These are phyloP conservation scores for Pontederia paniculata DNA, from an alignment of 176 grass and related monocot species.

Conservation along the genomic window DNA sequence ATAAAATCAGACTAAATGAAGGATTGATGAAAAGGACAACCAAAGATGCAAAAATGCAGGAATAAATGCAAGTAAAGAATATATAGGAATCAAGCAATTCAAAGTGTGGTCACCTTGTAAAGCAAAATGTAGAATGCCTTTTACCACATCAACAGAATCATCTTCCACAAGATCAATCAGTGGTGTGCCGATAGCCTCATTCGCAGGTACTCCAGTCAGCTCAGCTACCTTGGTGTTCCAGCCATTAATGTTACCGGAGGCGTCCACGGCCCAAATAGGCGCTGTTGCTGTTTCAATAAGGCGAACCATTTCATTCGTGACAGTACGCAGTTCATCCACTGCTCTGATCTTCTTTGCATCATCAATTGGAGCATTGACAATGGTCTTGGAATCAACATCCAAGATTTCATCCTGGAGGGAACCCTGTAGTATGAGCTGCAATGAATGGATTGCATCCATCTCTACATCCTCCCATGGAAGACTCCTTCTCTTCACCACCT, in stretches of 20 bases:
- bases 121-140: slow-evolving; percentile 45
- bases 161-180: slow-evolving; percentile 52
- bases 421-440: slow-evolving; percentile 83
- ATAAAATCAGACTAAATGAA: background rate
- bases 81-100: slow-evolving; percentile 1
- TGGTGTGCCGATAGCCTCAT: slow-evolving; percentile 71
- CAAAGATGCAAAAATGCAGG: background rate
- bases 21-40: slow-evolving; percentile 9
- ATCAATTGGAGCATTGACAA: slow-evolving; percentile 57
- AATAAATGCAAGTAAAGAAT: slow-evolving; percentile 4
- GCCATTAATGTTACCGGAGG: slow-evolving; percentile 57
- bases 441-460: slow-evolving; percentile 96
- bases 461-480: slow-evolving; percentile 97
- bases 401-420: slow-evolving; percentile 48
- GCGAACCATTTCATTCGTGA: slow-evolving; percentile 88
- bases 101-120: slow-evolving; percentile 41
- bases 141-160: slow-evolving; percentile 80
- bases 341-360: slow-evolving; percentile 63
- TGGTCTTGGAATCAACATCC: slow-evolving; percentile 40
- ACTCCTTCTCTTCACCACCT: slow-evolving; percentile 92
- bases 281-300: slow-evolving; percentile 86
- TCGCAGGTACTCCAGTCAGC: slow-evolving; percentile 60
- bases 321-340: slow-evolving; percentile 61
- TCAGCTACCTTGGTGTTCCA: slow-evolving; percentile 87
- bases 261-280: slow-evolving; percentile 85